Evolutionary conservation across 345 rosid species (phyloP), one percentile per base, ranked within the genome.

Genomic region (Brassica rapa): DNA sequence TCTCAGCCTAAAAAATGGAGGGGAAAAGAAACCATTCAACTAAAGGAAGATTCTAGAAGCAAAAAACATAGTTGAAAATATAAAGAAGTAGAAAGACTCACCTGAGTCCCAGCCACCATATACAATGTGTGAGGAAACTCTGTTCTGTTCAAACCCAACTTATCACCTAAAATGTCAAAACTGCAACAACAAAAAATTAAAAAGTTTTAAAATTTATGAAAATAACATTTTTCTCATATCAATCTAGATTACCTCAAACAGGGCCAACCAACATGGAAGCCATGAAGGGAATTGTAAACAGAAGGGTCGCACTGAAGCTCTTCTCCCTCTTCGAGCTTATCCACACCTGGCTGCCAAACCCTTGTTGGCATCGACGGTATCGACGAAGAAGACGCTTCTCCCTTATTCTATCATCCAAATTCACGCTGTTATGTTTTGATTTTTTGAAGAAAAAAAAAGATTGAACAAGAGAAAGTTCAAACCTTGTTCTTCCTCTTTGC

Each of bases 261-360:
- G 4, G 99, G 96, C 98, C 98, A 93, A 24, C 96, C 97, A 61
- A 91, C 85, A 78, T 88, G 94, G 84, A 96, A 90, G 43, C 86
- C 99, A 24, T 91, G 92, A 76, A 96, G 98, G 16, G 90, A 90
- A 80, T 93, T 93, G 62, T 96, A 93, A 60, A 83, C 98, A 74
- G 98, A 89, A 15, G 92, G 90, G 76, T 93, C 99, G 53, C 96
- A 93, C 83, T 91, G 97, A 66, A 96, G 99, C 77, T 93, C 98
- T 71, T 96, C 98, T 64, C 92, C 99, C 59, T 93, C 98, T 86
- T 89, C 97, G 19, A 93, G 83, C 83, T 88, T 87, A 84, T 96
- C 98, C 1, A 93, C 98, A 62, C 99, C 99, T 66, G 98, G 98
- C 74, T 89, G 96, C 99, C 98, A 96, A 73, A 96, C 93, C 86